A percentile compares a stretch with the other conserved stretches of the same genome.
Conservation (phyloP, 2,329 filamentous ascomycete genomes). For the Ophiocordyceps camponoti-floridani region DNA sequence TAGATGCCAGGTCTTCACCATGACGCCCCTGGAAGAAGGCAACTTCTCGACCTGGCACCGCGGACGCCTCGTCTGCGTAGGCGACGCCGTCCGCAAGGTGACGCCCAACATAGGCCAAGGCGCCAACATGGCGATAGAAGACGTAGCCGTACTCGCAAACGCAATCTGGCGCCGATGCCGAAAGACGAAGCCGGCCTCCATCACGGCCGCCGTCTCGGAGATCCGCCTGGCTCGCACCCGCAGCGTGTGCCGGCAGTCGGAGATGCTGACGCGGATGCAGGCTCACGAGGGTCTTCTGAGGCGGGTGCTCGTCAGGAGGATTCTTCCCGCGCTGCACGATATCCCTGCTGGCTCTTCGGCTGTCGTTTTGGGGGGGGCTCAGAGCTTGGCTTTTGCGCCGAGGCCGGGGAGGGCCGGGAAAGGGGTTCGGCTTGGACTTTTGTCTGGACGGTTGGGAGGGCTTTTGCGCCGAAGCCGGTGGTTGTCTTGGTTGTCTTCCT, state of each 20-base stretch:
- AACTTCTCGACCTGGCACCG: conserved; percentile 15
- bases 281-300: conserved; percentile 2
- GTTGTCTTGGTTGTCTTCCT: background rate
- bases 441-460: background rate
- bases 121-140: conserved; percentile 7
- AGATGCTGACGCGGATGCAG: conserved; percentile 5
- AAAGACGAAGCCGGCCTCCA: background rate
- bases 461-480: background rate
- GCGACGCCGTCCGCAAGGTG: conserved; percentile 17
- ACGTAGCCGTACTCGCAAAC: conserved; percentile 4
- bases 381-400: background rate
- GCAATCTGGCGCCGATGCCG: background rate
- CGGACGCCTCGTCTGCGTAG: conserved; percentile 12
- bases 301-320: conserved; percentile 2
- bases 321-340: conserved; percentile 3
- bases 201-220: background rate
- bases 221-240: conserved; percentile 1
- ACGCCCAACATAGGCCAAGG: conserved; percentile 6
- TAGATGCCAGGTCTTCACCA: conserved; percentile 7
- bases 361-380: background rate
- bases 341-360: conserved; percentile 3
- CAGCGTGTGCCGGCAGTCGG: conserved; percentile 3
- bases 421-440: background rate
- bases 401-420: background rate
- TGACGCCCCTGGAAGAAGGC: conserved; percentile 15